Conservation (phyloP, 2,329 filamentous ascomycete genomes). For the Calonectria pteridis region DNA sequence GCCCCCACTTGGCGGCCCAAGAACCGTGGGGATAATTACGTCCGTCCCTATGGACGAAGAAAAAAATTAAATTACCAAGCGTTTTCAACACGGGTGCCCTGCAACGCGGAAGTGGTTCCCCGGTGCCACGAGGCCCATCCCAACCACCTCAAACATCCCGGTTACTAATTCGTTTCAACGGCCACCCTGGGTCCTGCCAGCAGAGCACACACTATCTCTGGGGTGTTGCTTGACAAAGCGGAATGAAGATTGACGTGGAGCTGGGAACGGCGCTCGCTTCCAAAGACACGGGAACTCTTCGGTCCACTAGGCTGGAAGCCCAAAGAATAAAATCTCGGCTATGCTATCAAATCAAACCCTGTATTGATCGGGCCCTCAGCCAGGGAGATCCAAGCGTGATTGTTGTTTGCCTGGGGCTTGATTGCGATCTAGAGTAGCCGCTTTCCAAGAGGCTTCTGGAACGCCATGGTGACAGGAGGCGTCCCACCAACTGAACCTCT, state of each 20-base stretch:
- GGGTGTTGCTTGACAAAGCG: slow-evolving; percentile 36
- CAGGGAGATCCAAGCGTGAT: slow-evolving; percentile 7
- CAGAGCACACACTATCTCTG: slow-evolving; percentile 32
- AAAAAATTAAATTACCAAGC: slow-evolving; percentile 47
- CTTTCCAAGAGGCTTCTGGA: slow-evolving; percentile 45
- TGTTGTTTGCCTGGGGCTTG: slow-evolving; percentile 10
- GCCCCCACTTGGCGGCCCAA: slow-evolving; percentile 35
- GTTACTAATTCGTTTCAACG: slow-evolving; percentile 27
- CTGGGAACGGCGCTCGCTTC: slow-evolving; percentile 6
- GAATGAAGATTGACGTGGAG: slow-evolving; percentile 34
- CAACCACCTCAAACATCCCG: slow-evolving; percentile 32
- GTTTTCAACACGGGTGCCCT: slow-evolving; percentile 39
- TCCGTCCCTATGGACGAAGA: slow-evolving; percentile 32
- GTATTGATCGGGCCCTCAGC: slow-evolving; percentile 1
- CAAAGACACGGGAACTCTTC: not conserved
- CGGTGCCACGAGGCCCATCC: slow-evolving; percentile 45
- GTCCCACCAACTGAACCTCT: slow-evolving; percentile 26
- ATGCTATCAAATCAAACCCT: slow-evolving; percentile 4
- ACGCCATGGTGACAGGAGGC: slow-evolving; percentile 31
- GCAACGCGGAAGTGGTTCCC: slow-evolving; percentile 48
- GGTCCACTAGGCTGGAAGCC: not conserved
- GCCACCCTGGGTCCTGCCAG: slow-evolving; percentile 34
- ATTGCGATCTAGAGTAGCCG: slow-evolving; percentile 33
- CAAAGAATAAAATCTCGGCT: slow-evolving; percentile 6
- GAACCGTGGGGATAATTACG: slow-evolving; percentile 39